A percentile compares a stretch with the other conserved stretches of the same genome.
Conservation (phyloP, 2,329 filamentous ascomycete genomes). For the Neofusicoccum sp. region DNA sequence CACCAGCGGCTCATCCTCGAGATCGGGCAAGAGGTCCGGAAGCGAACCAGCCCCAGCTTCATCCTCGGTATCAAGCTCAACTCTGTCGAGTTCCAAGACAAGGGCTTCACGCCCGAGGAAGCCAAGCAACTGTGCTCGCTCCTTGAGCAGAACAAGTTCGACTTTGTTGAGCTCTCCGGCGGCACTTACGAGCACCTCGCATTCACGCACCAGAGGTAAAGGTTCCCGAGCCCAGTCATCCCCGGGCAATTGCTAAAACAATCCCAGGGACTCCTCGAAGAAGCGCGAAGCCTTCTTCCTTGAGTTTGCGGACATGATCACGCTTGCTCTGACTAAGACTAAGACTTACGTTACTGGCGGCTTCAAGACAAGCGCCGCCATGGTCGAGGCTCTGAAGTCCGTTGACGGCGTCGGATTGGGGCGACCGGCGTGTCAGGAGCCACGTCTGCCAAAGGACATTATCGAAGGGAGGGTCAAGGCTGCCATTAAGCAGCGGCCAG, state of each 20-base stretch:
- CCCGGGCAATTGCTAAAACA: conserved; percentile 20
- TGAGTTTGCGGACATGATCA: conserved; percentile 62
- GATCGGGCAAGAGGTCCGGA: conserved; percentile 47
- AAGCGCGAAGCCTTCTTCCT: conserved; percentile 70
- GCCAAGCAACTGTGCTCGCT: conserved; percentile 49
- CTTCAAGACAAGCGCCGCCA: conserved; percentile 36
- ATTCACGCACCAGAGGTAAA: conserved; percentile 32
- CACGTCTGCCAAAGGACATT: conserved; percentile 48
- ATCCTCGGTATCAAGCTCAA: conserved; percentile 57
- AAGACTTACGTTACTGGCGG: conserved; percentile 62
- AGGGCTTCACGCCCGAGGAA: conserved; percentile 45
- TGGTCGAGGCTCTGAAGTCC: conserved; percentile 22
- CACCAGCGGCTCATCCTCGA: conserved; percentile 45
- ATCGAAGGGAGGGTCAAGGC: conserved; percentile 46
- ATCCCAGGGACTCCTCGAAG: conserved; percentile 53
- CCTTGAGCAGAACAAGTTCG: conserved; percentile 63
- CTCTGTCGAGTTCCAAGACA: conserved; percentile 48
- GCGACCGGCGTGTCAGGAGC: conserved; percentile 57
- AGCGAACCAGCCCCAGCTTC: conserved; percentile 41
- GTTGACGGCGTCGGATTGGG: conserved; percentile 63
- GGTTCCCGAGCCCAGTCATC: conserved; percentile 27
- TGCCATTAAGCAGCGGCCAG: conserved; percentile 52
- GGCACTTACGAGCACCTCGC: conserved; percentile 45
- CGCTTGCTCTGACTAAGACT: conserved; percentile 53
- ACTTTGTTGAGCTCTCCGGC: conserved; percentile 71